Percentiles rank a stretch among this genome's conserved stretches.
These are phyloP conservation scores for Phenoliferia sp. DNA, from an alignment of 1,284 basidiomycete species.

Conservation along the genomic window DNA sequence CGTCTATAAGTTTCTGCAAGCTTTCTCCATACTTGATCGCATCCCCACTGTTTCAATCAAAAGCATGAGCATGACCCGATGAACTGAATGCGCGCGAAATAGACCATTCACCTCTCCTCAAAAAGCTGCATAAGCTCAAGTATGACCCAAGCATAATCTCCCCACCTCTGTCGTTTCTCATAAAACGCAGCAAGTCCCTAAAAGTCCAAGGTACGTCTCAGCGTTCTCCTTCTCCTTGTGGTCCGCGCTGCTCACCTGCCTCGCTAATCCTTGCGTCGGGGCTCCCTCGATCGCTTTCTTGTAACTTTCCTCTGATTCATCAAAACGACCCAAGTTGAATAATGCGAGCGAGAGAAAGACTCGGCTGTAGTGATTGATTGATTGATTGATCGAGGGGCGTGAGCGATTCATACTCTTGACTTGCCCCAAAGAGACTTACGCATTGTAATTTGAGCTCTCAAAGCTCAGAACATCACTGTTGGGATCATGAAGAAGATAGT, in stretches of 20 bases:
- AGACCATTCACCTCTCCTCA: slow-evolving; percentile 30
- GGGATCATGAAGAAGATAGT: neutral
- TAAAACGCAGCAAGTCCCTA: slow-evolving; percentile 45
- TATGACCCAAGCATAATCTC: slow-evolving; percentile 36
- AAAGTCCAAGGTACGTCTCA: neutral
- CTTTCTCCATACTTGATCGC: slow-evolving; percentile 70
- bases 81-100: neutral
- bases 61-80: neutral
- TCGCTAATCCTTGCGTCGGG: slow-evolving; percentile 40
- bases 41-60: slow-evolving; percentile 55
- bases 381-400: slow-evolving; percentile 79
- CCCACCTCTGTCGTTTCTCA: slow-evolving; percentile 40
- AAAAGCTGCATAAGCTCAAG: slow-evolving; percentile 38
- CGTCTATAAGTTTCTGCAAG: slow-evolving; percentile 68
- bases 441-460: slow-evolving; percentile 35
- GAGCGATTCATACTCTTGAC: neutral
- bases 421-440: slow-evolving; percentile 12
- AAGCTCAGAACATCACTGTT: slow-evolving; percentile 32
- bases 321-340: slow-evolving; percentile 62
- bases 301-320: slow-evolving; percentile 70
- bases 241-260: slow-evolving; percentile 36
- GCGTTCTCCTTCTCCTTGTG: neutral
- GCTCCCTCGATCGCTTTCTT: slow-evolving; percentile 40
- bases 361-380: slow-evolving; percentile 61
- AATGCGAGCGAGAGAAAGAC: slow-evolving; percentile 75